phyloP scores from a whole-genome alignment of 768 basidiomycete species.

The Suillus placidus region DNA sequence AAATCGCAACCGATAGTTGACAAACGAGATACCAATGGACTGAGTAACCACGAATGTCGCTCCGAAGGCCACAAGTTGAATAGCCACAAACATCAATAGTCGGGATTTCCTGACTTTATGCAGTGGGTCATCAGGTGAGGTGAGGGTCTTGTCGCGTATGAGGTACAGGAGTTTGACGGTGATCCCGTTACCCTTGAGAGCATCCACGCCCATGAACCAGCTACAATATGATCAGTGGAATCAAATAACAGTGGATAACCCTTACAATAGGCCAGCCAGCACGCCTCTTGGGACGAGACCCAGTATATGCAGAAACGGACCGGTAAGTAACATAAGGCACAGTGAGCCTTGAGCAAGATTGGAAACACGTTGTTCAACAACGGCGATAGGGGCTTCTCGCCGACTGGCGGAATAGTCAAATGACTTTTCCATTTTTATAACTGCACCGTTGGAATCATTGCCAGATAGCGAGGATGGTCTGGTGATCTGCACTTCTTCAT shows the following conservation, averaged over 20 bases:
- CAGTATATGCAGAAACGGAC: slow-evolving; percentile 81
- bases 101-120: slow-evolving; percentile 72
- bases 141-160: slow-evolving; percentile 68
- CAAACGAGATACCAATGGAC: slow-evolving; percentile 64
- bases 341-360: slow-evolving; percentile 84
- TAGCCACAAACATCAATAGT: slow-evolving; percentile 66
- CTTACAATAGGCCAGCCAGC: slow-evolving; percentile 83
- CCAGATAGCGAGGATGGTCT: slow-evolving; percentile 15
- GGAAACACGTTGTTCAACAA: slow-evolving; percentile 93
- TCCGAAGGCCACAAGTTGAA: slow-evolving; percentile 85
- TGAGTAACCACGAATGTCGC: slow-evolving; percentile 91
- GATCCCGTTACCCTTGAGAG: slow-evolving; percentile 80
- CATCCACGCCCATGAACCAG: slow-evolving; percentile 93
- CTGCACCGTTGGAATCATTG: background rate
- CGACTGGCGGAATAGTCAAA: slow-evolving; percentile 17
- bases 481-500: slow-evolving; percentile 37
- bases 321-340: slow-evolving; percentile 77
- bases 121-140: slow-evolving; percentile 68
- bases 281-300: slow-evolving; percentile 80
- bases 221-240: slow-evolving; percentile 35
- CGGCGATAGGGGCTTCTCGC: slow-evolving; percentile 63
- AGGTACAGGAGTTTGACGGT: slow-evolving; percentile 81
- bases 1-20: background rate
- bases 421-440: slow-evolving; percentile 30
- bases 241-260: slow-evolving; percentile 26